Percentiles rank a stretch among this genome's conserved stretches.
Evolutionary conservation across 345 rosid genomes (phyloP).

Genomic region (Alliaria petiolata): DNA sequence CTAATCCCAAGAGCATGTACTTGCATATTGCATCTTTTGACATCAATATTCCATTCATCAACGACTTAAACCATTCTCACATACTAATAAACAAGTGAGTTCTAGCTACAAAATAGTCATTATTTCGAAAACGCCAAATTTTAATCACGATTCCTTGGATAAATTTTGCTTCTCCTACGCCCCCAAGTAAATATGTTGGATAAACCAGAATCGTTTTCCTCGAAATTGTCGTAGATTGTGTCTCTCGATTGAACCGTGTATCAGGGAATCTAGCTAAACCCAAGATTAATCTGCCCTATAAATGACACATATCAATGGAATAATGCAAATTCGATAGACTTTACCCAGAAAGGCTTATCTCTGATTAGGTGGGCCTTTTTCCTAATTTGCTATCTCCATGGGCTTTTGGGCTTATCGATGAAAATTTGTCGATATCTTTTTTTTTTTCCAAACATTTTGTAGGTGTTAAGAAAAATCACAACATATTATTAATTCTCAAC

Average conservation of each 20-base stretch:
- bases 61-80: constrained; percentile 6
- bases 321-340: too few species aligned
- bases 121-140: background rate
- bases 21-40: constrained; percentile 15
- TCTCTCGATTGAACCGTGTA: background rate
- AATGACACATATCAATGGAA: too few species aligned
- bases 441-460: too few species aligned
- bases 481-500: too few species aligned
- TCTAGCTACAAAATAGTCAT: background rate
- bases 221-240: background rate
- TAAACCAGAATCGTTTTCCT: background rate
- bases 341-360: too few species aligned
- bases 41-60: constrained; percentile 21
- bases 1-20: background rate
- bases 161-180: background rate
- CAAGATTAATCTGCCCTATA: too few species aligned
- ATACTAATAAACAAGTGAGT: constrained; percentile 26
- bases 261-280: background rate
- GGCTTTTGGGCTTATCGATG: background rate
- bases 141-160: constrained; percentile 7
- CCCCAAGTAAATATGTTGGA: too few species aligned
- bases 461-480: too few species aligned
- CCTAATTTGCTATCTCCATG: background rate
- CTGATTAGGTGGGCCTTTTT: background rate
- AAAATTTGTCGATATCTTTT: too few species aligned